Evolutionary conservation across 2,329 filamentous ascomycete species (phyloP).

Genomic region (Nemania abortiva): DNA sequence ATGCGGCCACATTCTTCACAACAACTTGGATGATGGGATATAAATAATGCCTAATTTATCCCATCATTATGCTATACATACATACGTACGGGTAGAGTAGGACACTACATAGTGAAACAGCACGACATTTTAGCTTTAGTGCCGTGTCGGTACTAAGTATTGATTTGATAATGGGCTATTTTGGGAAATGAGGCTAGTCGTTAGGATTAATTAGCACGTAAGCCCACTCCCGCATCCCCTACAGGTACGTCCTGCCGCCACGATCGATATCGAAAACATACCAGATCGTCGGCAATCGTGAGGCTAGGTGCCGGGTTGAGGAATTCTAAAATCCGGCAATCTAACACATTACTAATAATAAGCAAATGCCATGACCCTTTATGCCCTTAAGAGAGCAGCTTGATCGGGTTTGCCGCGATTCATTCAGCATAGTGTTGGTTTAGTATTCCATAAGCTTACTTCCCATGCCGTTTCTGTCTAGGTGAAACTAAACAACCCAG

Average conservation of each 20-base stretch:
- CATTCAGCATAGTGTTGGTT: slow-evolving; percentile 3
- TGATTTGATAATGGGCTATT: slow-evolving; percentile 31
- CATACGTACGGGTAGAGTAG: too few relatives aligned
- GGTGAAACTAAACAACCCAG: slow-evolving; percentile 12
- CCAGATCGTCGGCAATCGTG: slow-evolving; percentile 17
- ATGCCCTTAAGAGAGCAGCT: neutral
- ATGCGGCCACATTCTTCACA: too few relatives aligned
- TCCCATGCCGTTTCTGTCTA: slow-evolving; percentile 13
- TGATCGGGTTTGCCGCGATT: neutral
- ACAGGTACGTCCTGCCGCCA: neutral
- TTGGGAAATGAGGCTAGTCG: slow-evolving; percentile 23
- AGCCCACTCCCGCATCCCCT: slow-evolving; percentile 8
- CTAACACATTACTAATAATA: slow-evolving; percentile 24
- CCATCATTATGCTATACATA: too few relatives aligned
- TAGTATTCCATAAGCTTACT: slow-evolving; percentile 31
- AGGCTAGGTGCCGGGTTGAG: slow-evolving; percentile 4
- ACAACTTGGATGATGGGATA: too few relatives aligned
- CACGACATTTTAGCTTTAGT: neutral
- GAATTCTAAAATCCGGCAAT: slow-evolving; percentile 27
- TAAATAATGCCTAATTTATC: too few relatives aligned
- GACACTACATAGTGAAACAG: neutral
- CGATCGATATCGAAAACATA: slow-evolving; percentile 11
- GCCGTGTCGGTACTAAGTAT: neutral
- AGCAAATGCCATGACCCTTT: slow-evolving; percentile 9
- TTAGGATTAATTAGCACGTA: slow-evolving; percentile 8